Base-by-base conservation (phyloP, 2,329 filamentous ascomycete genomes). In the Aspergillus fijiensis region DNA sequence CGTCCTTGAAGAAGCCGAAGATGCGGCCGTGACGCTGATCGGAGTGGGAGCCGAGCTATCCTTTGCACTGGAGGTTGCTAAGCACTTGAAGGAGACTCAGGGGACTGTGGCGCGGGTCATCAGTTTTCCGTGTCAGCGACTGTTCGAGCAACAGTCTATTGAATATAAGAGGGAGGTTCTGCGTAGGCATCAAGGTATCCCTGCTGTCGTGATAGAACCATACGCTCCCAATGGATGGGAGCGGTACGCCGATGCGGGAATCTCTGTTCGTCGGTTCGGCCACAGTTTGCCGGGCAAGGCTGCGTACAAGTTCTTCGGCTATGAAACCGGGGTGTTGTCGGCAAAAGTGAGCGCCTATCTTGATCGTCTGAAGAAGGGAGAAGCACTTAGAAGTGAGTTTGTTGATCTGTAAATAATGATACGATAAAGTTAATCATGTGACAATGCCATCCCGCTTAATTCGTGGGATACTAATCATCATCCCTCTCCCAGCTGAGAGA, bases 221-320 rank as follows among this genome's bases (percentile, higher is more conserved):
- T 84, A 80, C 64, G 74, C 79, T 1, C 74, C 77, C 0, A 80
- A 80, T 35, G 80, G 81, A 3, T 84, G 81, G 82, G 81, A 83
- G 67, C 68, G 81, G n/a, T 84, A 82, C 61, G 81, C 81, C 0
- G 78, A 83, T 69, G 63, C 63, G 14, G 63, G 56, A 3, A 61
- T 65, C 23, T 58, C 50, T 7, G 35, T 65, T 10, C 55, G 54
- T 4, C 58, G 59, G 6, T 65, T 65, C 12, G 63, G 63, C 11
- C 63, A 65, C 25, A 61, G 58, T 53, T 45, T 65, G 51, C 63
- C 63, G 9, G 63, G 63, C 16, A 65, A 65, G 49, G 61, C 63
- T 14, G 63, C 63, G 19, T 65, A 65, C 52, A 65, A 63, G 31
- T 65, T 61, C 55, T 65, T 65, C 45, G 63, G 63, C 3, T 65